Base-by-base conservation (phyloP, 768 basidiomycete species). In the Mycena belliarum region DNA sequence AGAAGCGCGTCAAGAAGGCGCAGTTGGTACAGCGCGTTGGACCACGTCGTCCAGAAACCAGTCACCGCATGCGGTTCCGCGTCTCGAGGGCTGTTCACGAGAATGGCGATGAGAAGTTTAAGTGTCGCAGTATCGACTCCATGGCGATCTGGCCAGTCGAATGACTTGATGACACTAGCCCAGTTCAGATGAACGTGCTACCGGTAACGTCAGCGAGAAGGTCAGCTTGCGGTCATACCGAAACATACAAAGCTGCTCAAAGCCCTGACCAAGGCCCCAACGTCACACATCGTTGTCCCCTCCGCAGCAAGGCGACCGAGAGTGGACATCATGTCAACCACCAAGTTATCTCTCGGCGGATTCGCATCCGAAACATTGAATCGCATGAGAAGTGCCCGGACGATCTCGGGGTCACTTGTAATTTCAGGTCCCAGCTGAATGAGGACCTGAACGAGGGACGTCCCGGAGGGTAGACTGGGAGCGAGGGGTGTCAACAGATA, bases 121-220 rank as follows among this genome's bases (percentile, higher is more conserved):
- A 98, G 73, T 0, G 92, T 93, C 29, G 91, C 87, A 3, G 92
- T 95, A 69, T 96, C 93, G 15, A 94, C 90, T 7, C 90, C 89
- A 59, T 87, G 85, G 44, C 93, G 84, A 69, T 91, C 87, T 7
- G 88, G 79, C 72, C 86, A 81, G 77, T 98, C 96, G 67, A 96
- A 96, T 4, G 89, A 83, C 61, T 86, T 85, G 68, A 98, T 87
- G 60, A 93, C 85, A 55, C 77, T 83, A 29, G 92, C 79, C 92
- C 93, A 96, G 66, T 91, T 83, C 52, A 95, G 72, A 26, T 77
- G 75, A 49, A 79, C 80, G 64, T 83, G 81, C 91, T 93, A 57
- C 20, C 60, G 49, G 12, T 46, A 62, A 26, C 25, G 40, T 42
- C 37, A 24, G 20, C 23, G 4, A 26, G 29, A 21, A 28, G 33